Evolutionary conservation across 257 asterid genomes (phyloP).

Genomic region (Nicotiana knightiana): DNA sequence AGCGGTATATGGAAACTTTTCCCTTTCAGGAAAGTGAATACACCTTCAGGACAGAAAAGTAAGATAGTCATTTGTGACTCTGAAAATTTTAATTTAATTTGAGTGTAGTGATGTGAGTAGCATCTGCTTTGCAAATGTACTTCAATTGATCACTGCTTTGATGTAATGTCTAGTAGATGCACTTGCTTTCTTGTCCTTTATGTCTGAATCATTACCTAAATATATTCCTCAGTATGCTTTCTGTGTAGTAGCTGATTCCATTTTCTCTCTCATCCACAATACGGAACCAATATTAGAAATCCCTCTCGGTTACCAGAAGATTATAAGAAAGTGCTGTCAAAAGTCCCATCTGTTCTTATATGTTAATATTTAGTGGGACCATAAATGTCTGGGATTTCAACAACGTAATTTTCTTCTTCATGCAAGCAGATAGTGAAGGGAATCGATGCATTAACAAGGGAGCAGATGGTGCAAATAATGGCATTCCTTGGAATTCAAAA

Average conservation of each 20-base stretch:
- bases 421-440: slow-evolving; percentile 86
- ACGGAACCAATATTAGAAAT: background rate
- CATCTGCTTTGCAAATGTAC: background rate
- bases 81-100: background rate
- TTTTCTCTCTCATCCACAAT: background rate
- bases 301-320: background rate
- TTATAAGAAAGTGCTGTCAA: background rate
- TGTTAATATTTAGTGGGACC: background rate
- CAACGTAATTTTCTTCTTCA: slow-evolving; percentile 7
- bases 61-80: background rate
- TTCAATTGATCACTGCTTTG: background rate
- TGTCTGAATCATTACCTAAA: background rate
- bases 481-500: slow-evolving; percentile 66
- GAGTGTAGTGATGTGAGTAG: background rate
- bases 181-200: background rate
- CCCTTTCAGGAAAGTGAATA: background rate
- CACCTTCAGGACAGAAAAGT: background rate
- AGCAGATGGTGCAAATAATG: slow-evolving; percentile 78
- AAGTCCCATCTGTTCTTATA: slow-evolving; percentile 4
- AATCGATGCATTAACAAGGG: slow-evolving; percentile 92
- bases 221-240: background rate
- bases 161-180: background rate
- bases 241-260: background rate
- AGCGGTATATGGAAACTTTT: background rate
- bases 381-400: background rate